Conservation (phyloP, 1,284 basidiomycete species). For the Rhodotorula sp. region DNA sequence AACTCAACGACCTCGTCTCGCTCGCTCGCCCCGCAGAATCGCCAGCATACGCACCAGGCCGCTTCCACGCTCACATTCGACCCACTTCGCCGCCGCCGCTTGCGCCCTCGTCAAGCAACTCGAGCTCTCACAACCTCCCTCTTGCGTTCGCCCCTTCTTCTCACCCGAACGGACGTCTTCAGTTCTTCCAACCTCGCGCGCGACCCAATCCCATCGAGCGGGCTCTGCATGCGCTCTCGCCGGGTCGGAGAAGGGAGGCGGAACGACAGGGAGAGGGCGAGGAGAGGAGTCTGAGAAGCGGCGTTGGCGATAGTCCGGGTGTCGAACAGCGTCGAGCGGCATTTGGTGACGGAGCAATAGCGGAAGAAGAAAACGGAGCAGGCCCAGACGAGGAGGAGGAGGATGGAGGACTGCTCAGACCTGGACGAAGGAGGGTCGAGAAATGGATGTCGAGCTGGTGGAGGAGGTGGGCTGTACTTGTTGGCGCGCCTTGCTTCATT, state of each 20-base stretch:
- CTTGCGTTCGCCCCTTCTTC: background rate
- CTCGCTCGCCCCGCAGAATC: conserved; percentile 13
- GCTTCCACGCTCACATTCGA: conserved; percentile 30
- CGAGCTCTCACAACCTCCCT: conserved; percentile 2
- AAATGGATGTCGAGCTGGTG: conserved; percentile 55
- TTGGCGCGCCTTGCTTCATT: conserved; percentile 54
- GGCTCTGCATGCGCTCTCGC: background rate
- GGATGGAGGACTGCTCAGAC: conserved; percentile 47
- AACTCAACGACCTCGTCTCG: no score
- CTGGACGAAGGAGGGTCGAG: conserved; percentile 52
- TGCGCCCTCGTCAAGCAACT: background rate
- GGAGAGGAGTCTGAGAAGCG: conserved; percentile 5
- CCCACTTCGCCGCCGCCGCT: background rate
- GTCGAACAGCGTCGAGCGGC: no score
- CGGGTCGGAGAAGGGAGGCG: background rate
- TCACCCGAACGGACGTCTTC: background rate
- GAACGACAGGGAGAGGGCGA: conserved; percentile 2
- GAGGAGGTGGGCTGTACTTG: conserved; percentile 55
- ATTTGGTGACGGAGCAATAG: no score
- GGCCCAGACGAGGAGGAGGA: conserved; percentile 13
- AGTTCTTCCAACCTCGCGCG: background rate
- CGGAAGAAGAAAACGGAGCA: background rate
- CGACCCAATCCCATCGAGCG: conserved; percentile 2
- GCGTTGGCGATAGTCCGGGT: no score
- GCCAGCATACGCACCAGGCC: conserved; percentile 28